Evolutionary conservation across 78 protist genomes (phyloP).

Genomic region (Protostelium mycophagum): DNA sequence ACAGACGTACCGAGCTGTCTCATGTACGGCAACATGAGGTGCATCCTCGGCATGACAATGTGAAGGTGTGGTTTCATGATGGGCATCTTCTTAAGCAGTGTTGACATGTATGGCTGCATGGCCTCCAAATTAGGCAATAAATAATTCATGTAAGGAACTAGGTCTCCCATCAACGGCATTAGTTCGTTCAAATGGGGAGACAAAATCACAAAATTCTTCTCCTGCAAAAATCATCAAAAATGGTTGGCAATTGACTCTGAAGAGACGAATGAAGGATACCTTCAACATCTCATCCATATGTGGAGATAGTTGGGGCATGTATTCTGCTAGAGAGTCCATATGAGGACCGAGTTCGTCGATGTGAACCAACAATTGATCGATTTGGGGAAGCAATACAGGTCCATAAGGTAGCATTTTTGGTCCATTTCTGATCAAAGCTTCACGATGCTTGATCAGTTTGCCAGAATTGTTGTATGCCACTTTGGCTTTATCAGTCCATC

Average conservation of each 20-base stretch:
- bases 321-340: not conserved
- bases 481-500: no score
- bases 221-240: not conserved
- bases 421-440: not conserved
- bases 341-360: not conserved
- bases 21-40: not conserved
- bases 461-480: not conserved
- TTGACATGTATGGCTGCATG: not conserved
- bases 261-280: no score
- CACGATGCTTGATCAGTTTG: not conserved
- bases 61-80: not conserved
- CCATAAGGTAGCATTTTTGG: not conserved
- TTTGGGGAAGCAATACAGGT: not conserved
- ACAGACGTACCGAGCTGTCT: not conserved
- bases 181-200: not conserved
- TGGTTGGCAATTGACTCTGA: not conserved
- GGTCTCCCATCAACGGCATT: not conserved
- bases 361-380: not conserved
- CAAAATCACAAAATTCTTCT: not conserved
- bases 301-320: not conserved
- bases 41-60: not conserved
- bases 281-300: not conserved
- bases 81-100: not conserved
- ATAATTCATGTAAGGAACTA: not conserved
- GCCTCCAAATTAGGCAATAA: not conserved